Base-by-base conservation (phyloP, 208 protist species). In the Crithidia mellificae region DNA sequence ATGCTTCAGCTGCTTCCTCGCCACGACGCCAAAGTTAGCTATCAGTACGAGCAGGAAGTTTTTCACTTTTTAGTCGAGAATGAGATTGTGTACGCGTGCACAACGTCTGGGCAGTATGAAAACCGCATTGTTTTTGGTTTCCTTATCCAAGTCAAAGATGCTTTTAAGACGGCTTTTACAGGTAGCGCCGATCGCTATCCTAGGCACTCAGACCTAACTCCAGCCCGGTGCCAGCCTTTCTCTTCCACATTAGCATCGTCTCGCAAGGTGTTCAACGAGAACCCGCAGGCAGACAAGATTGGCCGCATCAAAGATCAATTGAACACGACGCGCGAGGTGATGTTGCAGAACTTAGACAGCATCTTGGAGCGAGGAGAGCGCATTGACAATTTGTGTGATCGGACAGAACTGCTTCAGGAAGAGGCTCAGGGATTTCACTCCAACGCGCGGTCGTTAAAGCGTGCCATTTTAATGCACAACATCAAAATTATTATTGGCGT, bases 51-150 rank as follows among this genome's bases (percentile, higher is more conserved):
- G 30, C 56, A 74, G 29, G 72, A 80, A 22, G 76, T 84, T 17
- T 93, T 83, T 62, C 91, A 96, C 63, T 96, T 91, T 71, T 47
- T 94, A 6, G 73, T 96, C 32, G 88, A 96, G 64, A 90, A 94
- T 44, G 83, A 89, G 51, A 78, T 94, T 29, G 75, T 90, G 19
- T 96, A 92, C 56, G 76, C 82, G 8, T 96, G 90, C 73, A 65
- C 85, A 1, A 83, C 88, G 11, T 72, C 78, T 3, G 69, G 36
- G 9, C 59, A 82, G 20, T 89, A 90, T 55, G 63, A 85, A 50
- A 83, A 82, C 39, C 64, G 77, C 1, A 77, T 80, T 17, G 80
- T 90, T 8, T 96, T 88, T 72, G 84, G 64, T 0, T 93, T 90
- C 68, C 74, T 96, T 14, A 70, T 77, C 20, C 77, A 91, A 15